Base-by-base conservation (phyloP, 2,329 filamentous ascomycete genomes). In the Fusarium sp. region DNA sequence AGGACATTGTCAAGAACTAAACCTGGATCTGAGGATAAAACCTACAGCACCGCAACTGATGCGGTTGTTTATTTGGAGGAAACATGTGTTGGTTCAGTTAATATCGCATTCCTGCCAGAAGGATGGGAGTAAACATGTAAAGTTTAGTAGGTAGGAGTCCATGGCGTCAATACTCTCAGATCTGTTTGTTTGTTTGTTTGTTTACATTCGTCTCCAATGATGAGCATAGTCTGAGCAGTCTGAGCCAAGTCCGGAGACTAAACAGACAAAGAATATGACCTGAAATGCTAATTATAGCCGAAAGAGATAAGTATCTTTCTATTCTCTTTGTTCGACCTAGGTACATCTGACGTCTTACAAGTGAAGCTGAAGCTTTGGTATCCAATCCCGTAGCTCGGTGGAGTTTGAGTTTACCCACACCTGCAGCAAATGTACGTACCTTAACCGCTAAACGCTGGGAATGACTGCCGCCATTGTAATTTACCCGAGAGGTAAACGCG, bases 401-500 rank as follows among this genome's bases (percentile, higher is more conserved):
- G 57, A 35, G 50, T 58, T 42, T 58, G 53, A 65, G 45, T 65
- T 69, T 65, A 48, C 64, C 65, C 57, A 47, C 65, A 65, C 68
- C 63, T 70, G 54, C 53, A 68, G 64, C 18, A 24, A 36, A 0
- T 53, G 42, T 72, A 75, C 74, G 65, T 76, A 73, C 62, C 38
- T 56, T 44, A 31, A 22, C 28, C 59, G 47, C 67, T 66, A 72
- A 59, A 55, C 68, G 68, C 72, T 62, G 44, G 56, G 65, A 57
- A 58, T 57, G 67, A 64, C 60, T 73, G 71, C 61, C 71, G 72
- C 76, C 71, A 69, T 77, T 68, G 77, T 70, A 76, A 75, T 78
- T 78, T 78, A 78, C 77, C 75, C 74, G 75, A 74, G 57, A 65
- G 64, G 61, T 67, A 74, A 70, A 73, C 76, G 76, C 76, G 75